These are phyloP conservation scores for Rostrohypoxylon terebratum DNA, from an alignment of 495 filamentous ascomycete species.

Conservation along the genomic window DNA sequence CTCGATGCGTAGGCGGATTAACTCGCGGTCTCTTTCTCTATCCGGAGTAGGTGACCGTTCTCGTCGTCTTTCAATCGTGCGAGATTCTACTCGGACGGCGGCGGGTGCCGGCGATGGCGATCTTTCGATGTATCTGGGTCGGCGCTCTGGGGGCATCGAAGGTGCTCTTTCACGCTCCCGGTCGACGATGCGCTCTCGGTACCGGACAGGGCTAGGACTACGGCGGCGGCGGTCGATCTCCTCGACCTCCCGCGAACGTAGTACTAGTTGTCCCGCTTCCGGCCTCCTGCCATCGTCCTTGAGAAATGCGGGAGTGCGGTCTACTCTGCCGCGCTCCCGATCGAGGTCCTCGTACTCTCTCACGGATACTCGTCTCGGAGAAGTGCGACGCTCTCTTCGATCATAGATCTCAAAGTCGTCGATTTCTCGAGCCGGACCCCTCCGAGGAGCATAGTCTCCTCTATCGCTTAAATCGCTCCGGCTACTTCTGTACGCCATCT, in stretches of 20 bases:
- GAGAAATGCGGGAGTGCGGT: conserved; percentile 57
- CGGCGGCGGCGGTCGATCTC: conserved; percentile 56
- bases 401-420: conserved; percentile 45
- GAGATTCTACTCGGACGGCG: conserved; percentile 44
- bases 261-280: conserved; percentile 57
- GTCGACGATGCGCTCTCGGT: conserved; percentile 59
- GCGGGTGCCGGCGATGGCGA: conserved; percentile 56
- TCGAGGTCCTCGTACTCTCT: conserved; percentile 56
- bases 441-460: conserved; percentile 52
- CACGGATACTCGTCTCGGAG: conserved; percentile 49
- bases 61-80: conserved; percentile 43
- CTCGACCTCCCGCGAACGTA: conserved; percentile 60
- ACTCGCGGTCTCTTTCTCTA: conserved; percentile 41
- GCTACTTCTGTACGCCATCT: conserved; percentile 48
- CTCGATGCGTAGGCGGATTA: conserved; percentile 58
- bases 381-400: conserved; percentile 52
- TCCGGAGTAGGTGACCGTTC: conserved; percentile 48
- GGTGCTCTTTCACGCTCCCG: conserved; percentile 52
- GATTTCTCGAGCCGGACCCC: conserved; percentile 32
- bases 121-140: conserved; percentile 47
- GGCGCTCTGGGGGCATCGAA: conserved; percentile 45
- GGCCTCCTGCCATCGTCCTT: conserved; percentile 53
- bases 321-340: conserved; percentile 47
- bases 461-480: conserved; percentile 57
- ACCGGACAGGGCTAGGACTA: conserved; percentile 58